Evolutionary conservation across 345 rosid genomes (phyloP).

Genomic region (Mangifera indica): DNA sequence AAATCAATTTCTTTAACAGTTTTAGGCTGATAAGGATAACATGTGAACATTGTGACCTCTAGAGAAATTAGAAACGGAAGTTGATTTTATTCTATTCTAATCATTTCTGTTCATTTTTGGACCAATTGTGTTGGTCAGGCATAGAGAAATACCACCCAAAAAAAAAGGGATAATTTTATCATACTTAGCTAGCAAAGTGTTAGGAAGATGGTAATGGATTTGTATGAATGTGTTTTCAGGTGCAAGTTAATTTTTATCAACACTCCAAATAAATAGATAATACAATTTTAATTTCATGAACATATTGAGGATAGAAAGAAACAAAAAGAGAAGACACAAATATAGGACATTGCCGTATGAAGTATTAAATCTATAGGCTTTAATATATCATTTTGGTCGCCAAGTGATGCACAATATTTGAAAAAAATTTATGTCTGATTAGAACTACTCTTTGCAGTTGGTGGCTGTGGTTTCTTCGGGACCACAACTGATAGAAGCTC

Average conservation of each 20-base stretch:
- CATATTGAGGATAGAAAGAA: conserved; percentile 15
- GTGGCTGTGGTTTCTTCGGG: conserved; percentile 31
- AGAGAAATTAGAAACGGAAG: neutral
- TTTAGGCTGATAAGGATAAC: too few species aligned
- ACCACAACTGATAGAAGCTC: conserved; percentile 28
- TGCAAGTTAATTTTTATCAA: neutral
- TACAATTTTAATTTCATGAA: conserved; percentile 11
- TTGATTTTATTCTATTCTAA: neutral
- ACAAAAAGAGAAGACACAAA: conserved; percentile 34
- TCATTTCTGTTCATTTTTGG: neutral
- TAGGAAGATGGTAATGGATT: conserved; percentile 1
- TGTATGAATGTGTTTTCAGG: neutral
- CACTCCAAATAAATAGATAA: neutral
- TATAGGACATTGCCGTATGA: conserved; percentile 26
- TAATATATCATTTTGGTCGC: conserved; percentile 32
- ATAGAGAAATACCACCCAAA: neutral
- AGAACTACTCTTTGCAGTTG: neutral
- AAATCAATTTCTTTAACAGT: too few species aligned
- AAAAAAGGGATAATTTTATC: neutral
- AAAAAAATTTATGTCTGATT: conserved; percentile 14
- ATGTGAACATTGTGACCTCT: too few species aligned
- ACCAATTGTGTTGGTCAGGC: neutral
- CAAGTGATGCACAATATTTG: conserved; percentile 30
- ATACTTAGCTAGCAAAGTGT: neutral
- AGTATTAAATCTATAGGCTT: conserved; percentile 13